A percentile compares a stretch with the other conserved stretches of the same genome.
Conservation (phyloP, 2,329 filamentous ascomycete species). For the Geosmithia morbida region DNA sequence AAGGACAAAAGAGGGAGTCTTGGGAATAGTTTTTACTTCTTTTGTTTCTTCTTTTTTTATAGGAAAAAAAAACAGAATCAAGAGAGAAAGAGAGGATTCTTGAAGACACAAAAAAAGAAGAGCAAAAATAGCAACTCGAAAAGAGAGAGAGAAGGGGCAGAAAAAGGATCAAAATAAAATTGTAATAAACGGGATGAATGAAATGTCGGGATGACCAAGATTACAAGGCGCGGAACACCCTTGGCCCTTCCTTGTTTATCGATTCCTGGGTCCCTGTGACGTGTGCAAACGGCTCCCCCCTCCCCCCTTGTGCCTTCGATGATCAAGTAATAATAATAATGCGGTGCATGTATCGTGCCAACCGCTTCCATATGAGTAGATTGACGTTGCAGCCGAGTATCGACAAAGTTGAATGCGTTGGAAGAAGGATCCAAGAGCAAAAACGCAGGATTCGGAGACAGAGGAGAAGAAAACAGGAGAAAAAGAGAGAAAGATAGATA, state of each 20-base stretch:
- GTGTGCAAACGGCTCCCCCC: neutral
- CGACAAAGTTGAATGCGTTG: no score
- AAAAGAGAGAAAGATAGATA: no score
- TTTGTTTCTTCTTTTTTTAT: no score
- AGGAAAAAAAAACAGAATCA: neutral
- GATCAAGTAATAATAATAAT: neutral
- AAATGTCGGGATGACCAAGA: slow-evolving; percentile 1
- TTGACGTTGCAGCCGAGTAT: no score
- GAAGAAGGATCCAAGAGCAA: no score
- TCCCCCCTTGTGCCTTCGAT: neutral
- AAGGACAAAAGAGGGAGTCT: neutral
- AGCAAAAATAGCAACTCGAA: neutral
- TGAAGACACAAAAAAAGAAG: neutral
- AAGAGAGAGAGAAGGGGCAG: no score
- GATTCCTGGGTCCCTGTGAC: neutral
- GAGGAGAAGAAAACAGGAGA: no score
- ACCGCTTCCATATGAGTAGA: no score
- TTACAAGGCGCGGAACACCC: neutral
- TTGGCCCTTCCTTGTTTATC: neutral
- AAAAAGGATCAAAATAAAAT: slow-evolving; percentile 1
- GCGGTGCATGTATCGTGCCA: no score
- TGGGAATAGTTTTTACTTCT: neutral
- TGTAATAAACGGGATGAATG: neutral
- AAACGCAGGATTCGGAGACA: no score
- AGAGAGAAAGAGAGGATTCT: neutral